Evolutionary conservation across 1,284 basidiomycete genomes (phyloP), one percentile per base, ranked within the genome.

Genomic region (Gymnopus androsaceus): DNA sequence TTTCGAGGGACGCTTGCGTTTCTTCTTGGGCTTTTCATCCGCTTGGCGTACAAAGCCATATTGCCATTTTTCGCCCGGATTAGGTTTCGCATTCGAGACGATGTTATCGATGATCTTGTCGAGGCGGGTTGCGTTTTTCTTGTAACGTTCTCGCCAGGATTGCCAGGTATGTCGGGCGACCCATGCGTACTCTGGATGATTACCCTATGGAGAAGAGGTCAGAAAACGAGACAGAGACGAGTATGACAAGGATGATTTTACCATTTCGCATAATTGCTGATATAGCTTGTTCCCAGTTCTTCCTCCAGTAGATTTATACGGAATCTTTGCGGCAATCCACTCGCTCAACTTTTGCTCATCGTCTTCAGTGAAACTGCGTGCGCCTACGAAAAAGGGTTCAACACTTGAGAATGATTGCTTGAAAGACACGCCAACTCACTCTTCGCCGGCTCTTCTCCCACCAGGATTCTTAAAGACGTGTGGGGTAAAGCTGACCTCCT

Each of bases 161-260:
- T 91, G 88, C 89, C 89, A 92, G 8, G 89, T 90, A 66, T 92
- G 89, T n/a, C 88, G 82, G 23, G 75, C 78, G 21, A 90, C 90
- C 89, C 89, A 92, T 2, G 78, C 75, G 64, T 82, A 90, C 58
- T 87, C 86, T 1, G 86, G 84, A 59, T 89, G 84, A 51, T 71
- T 69, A 38, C 72, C 73, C 89, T 87, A 53, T 31, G 48, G 44
- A 55, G 50, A 33, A 14, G 14, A 33, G 17, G 51, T 41, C 28
- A 49, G 37, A 41, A 28, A 34, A n/a, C n/a, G n/a, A n/a, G 31
- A 38, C 9, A 38, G 30, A 3, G 4, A 36, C 2, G 7, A 27
- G 48, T 4, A 36, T 34, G 33, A 36, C 4, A 19, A n/a, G 19
- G 14, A 28, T 3, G 25, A 21, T 3, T 77, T 36, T 61, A 85